phyloP scores from a whole-genome alignment of 805 yeast species.

The Candida nemodendra region DNA sequence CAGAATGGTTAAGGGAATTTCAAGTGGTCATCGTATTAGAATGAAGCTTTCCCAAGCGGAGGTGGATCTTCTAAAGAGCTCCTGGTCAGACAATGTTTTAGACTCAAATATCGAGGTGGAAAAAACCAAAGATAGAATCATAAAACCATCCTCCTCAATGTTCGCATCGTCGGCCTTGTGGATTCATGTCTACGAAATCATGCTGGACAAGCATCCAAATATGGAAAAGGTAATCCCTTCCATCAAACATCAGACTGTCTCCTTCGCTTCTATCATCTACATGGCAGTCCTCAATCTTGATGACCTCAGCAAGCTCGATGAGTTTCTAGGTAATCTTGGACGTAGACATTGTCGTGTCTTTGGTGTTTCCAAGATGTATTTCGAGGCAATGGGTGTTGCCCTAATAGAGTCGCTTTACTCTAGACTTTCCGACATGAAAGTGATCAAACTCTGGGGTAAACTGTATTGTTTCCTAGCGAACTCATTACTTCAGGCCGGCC shows the following conservation, averaged over 20 bases:
- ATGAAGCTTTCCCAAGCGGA: slow-evolving; percentile 14
- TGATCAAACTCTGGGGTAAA: slow-evolving; percentile 27
- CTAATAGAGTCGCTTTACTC: slow-evolving; percentile 57
- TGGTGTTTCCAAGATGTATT: slow-evolving; percentile 59
- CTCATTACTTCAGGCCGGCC: slow-evolving; percentile 26
- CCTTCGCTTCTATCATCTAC: slow-evolving; percentile 68
- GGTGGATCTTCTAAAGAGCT: slow-evolving; percentile 10
- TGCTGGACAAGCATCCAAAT: slow-evolving; percentile 52
- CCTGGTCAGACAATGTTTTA: slow-evolving; percentile 15
- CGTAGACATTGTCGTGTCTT: slow-evolving; percentile 66
- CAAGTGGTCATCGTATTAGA: background rate
- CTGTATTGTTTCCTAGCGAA: slow-evolving; percentile 32
- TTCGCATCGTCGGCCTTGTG: slow-evolving; percentile 58
- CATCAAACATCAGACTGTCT: slow-evolving; percentile 64
- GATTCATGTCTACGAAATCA: slow-evolving; percentile 62
- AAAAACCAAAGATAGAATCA: slow-evolving; percentile 3
- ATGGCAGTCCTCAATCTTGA: slow-evolving; percentile 60
- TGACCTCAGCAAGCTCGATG: slow-evolving; percentile 48
- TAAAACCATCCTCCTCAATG: slow-evolving; percentile 28
- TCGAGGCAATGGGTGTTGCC: slow-evolving; percentile 64
- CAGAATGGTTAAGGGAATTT: background rate
- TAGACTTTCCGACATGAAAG: slow-evolving; percentile 34
- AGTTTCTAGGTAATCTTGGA: slow-evolving; percentile 55
- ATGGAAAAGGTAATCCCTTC: slow-evolving; percentile 61
- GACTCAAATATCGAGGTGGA: slow-evolving; percentile 4